Percentiles rank a stretch among this genome's conserved stretches.
These are phyloP conservation scores for Guadua angustifolia DNA, from an alignment of 176 grass and related monocot genomes.

Conservation along the genomic window DNA sequence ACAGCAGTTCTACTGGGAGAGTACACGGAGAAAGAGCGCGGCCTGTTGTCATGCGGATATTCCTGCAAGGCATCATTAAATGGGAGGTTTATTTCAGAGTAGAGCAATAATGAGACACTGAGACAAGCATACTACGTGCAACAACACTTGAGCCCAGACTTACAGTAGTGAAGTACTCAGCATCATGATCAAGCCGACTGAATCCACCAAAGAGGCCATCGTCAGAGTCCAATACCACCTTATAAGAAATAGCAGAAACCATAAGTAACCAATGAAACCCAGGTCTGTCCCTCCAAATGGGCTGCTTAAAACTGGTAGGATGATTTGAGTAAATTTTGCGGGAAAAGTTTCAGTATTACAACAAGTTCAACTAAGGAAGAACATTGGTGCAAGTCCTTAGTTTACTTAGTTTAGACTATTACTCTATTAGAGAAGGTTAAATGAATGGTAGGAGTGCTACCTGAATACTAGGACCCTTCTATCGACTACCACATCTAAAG, in stretches of 20 bases:
- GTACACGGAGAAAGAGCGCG: slow-evolving; percentile 77
- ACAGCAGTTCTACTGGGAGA: slow-evolving; percentile 84
- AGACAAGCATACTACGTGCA: neutral
- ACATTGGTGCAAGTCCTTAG: neutral
- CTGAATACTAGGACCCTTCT: neutral
- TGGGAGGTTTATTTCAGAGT: neutral
- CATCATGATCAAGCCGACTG: slow-evolving; percentile 73
- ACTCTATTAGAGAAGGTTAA: neutral
- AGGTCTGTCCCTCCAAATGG: slow-evolving; percentile 5
- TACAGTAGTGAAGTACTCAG: slow-evolving; percentile 83
- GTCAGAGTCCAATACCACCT: slow-evolving; percentile 86
- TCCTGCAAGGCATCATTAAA: slow-evolving; percentile 60
- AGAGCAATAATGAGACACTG: neutral
- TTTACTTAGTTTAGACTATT: neutral
- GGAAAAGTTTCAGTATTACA: neutral
- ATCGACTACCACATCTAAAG: neutral
- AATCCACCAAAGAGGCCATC: slow-evolving; percentile 89
- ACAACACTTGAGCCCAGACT: slow-evolving; percentile 42
- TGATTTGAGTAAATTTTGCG: neutral
- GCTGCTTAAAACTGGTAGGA: neutral
- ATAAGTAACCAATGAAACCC: slow-evolving; percentile 11
- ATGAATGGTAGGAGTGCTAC: neutral
- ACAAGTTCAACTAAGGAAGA: slow-evolving; percentile 14
- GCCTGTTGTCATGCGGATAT: slow-evolving; percentile 76
- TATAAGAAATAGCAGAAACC: slow-evolving; percentile 33